Percentiles rank a stretch among this genome's conserved stretches.
phyloP scores from a whole-genome alignment of 495 filamentous ascomycete genomes.

The Cercophora sp. region DNA sequence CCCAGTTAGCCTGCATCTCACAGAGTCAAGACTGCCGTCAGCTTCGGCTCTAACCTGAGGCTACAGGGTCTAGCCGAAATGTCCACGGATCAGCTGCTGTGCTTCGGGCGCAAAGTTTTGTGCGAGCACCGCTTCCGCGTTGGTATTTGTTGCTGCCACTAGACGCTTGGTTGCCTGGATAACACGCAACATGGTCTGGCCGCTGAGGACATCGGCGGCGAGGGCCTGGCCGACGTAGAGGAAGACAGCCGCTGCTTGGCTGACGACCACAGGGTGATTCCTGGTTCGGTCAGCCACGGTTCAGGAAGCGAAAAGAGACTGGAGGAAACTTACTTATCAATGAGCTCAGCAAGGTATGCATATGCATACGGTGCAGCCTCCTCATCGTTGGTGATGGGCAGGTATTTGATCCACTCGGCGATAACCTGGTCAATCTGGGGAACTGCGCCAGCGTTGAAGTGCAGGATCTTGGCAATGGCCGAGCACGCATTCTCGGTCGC shows the following conservation, averaged over 20 bases:
- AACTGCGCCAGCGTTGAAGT: slow-evolving; percentile 76
- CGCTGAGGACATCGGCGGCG: slow-evolving; percentile 84
- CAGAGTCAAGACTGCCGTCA: too few relatives aligned
- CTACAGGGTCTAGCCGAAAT: slow-evolving; percentile 67
- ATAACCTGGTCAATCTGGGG: slow-evolving; percentile 67
- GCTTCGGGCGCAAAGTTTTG: slow-evolving; percentile 65
- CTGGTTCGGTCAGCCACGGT: slow-evolving; percentile 40
- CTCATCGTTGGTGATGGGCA: slow-evolving; percentile 92
- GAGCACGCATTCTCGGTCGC: slow-evolving; percentile 96
- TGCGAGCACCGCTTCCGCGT: slow-evolving; percentile 65
- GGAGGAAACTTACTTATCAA: slow-evolving; percentile 77
- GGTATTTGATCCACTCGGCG: slow-evolving; percentile 76
- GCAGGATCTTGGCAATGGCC: slow-evolving; percentile 92
- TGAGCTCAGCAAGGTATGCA: slow-evolving; percentile 81
- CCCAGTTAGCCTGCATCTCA: too few relatives aligned
- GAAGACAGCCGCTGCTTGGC: slow-evolving; percentile 73
- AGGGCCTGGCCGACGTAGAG: slow-evolving; percentile 79
- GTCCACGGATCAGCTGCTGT: slow-evolving; percentile 68
- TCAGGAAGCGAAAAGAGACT: not conserved
- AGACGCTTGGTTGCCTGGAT: slow-evolving; percentile 70
- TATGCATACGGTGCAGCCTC: slow-evolving; percentile 98
- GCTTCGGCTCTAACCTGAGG: too few relatives aligned
- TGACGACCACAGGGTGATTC: slow-evolving; percentile 78
- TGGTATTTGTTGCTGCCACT: slow-evolving; percentile 61
- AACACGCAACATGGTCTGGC: slow-evolving; percentile 69